phyloP scores from a whole-genome alignment of 345 rosid species.

The Brassica carinata region DNA sequence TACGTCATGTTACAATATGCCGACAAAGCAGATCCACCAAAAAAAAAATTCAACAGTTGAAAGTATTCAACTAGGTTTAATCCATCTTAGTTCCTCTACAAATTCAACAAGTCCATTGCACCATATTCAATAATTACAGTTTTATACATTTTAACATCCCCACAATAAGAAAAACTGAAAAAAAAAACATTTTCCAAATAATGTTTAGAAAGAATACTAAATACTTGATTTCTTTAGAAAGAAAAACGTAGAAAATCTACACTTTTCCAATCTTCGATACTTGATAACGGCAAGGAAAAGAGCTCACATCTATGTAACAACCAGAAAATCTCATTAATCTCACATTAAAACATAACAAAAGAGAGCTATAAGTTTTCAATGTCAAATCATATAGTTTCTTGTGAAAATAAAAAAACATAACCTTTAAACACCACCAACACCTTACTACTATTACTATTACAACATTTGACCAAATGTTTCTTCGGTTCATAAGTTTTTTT shows the following conservation, averaged over 20 bases:
- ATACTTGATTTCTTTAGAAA: not conserved
- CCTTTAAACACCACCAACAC: constrained; percentile 25
- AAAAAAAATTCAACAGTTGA: too few relatives aligned
- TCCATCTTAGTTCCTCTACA: too few relatives aligned
- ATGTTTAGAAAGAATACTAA: too few relatives aligned
- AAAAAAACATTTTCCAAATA: too few relatives aligned
- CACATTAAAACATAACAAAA: constrained; percentile 9
- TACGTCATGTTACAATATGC: too few relatives aligned
- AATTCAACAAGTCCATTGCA: too few relatives aligned
- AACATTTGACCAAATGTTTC: constrained; percentile 28
- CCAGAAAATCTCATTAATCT: not conserved
- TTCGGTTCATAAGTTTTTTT: constrained; percentile 16
- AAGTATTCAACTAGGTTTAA: too few relatives aligned
- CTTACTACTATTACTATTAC: constrained; percentile 14
- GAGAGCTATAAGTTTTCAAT: not conserved
- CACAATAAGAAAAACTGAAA: too few relatives aligned
- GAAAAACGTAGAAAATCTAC: not conserved
- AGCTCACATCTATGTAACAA: not conserved
- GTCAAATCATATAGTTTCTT: constrained; percentile 18
- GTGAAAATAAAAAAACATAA: constrained; percentile 11
- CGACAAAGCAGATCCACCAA: too few relatives aligned
- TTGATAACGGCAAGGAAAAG: not conserved
- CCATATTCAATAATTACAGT: too few relatives aligned
- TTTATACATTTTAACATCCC: too few relatives aligned
- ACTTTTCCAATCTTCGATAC: not conserved